Base-by-base conservation (phyloP, 1,284 basidiomycete genomes). In the Rhodotorula glutinis region DNA sequence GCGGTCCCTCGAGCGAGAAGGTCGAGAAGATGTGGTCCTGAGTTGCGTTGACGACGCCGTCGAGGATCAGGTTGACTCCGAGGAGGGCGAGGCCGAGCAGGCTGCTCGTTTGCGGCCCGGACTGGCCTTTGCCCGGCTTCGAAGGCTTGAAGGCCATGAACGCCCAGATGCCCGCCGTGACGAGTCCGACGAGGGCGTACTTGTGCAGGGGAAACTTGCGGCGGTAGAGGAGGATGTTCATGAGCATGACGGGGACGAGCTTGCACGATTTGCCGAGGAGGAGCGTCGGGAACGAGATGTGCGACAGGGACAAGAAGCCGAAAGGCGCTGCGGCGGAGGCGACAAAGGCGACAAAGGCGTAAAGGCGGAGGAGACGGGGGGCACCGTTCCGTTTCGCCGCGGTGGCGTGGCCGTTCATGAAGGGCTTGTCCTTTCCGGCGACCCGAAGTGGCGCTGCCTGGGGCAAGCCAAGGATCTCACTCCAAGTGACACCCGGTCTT, bases 261-360 rank as follows among this genome's bases (percentile, higher is more conserved):
- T 98, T 98, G 85, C 95, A 98, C 0, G 93, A 97, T 80, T 98
- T 98, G 68, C 92, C 95, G 69, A 98, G 87, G 47, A 98, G 94
- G 88, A 98, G 93, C 23, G 95, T 93, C 38, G 96, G 96, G 82
- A 98, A 98, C 25, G 92, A 93, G 77, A 99, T 95, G 81, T 97
- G 92, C 52, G 90, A 87, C 53, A 98, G 87, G 9, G 92, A 88
- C 40, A 92, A 88, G 80, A 98, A 97, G 59, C 94, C 93, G 76
- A 98, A 94, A 13, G 93, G 94, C 19, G 92, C 91, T 0, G 92
- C 94, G 29, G 87, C 83, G 30, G 93, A 94, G 75, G 97, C 92
- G 77, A 94, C 89, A 19, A 90, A 78, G 10, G 94, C 85, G 78
- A 91, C 90, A 79, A 92, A 92, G 65, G 91, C 83, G 78, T 91